Percentiles rank a stretch among this genome's conserved stretches.
Conservation (phyloP, 169 alveolate genomes). For the Plasmodium vinckei region DNA sequence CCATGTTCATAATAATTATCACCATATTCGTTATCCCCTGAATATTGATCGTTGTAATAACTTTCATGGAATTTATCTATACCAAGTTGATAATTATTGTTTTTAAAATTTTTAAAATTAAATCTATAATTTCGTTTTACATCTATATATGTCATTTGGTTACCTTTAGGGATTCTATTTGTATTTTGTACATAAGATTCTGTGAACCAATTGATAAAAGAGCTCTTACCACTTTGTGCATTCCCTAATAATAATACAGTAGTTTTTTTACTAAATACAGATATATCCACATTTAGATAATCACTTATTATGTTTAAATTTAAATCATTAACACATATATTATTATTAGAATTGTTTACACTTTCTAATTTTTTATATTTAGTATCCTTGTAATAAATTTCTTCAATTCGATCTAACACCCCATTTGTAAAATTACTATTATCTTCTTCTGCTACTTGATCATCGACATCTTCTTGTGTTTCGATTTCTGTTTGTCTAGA, state of each 20-base stretch:
- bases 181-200: conserved; percentile 65
- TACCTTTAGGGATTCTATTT: conserved; percentile 8
- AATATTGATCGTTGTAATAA: neutral
- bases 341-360: conserved; percentile 49
- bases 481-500: too few species aligned
- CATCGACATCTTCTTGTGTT: neutral
- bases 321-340: conserved; percentile 43
- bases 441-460: neutral
- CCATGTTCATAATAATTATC: neutral
- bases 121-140: conserved; percentile 45
- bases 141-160: conserved; percentile 64
- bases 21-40: neutral
- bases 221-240: conserved; percentile 63
- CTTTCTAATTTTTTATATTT: conserved; percentile 42
- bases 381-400: conserved; percentile 50
- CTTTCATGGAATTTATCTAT: neutral
- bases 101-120: conserved; percentile 28
- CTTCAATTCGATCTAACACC: conserved; percentile 48
- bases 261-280: conserved; percentile 61
- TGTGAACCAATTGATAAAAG: conserved; percentile 60
- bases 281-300: conserved; percentile 65
- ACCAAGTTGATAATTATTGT: conserved; percentile 42
- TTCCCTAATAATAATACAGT: conserved; percentile 31
- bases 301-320: conserved; percentile 59
- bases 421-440: conserved; percentile 6